Percentiles rank a stretch among this genome's conserved stretches.
These are phyloP conservation scores for Leucocoprinus birnbaumii DNA, from an alignment of 768 basidiomycete species.

Conservation along the genomic window DNA sequence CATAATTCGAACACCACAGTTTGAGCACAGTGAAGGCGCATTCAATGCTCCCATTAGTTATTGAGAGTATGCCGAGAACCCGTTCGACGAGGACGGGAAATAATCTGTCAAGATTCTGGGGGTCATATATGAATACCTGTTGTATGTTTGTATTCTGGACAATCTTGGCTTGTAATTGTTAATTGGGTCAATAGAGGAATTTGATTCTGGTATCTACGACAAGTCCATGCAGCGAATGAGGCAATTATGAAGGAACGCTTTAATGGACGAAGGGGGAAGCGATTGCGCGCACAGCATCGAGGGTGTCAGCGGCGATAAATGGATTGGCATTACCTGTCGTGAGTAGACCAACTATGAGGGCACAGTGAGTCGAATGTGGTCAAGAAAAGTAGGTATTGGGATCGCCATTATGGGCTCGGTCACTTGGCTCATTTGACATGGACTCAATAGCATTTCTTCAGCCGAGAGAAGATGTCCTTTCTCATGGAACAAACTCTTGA, in stretches of 20 bases:
- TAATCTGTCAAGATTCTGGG: slow-evolving; percentile 1
- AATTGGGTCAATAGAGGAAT: background rate
- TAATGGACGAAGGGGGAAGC: slow-evolving; percentile 38
- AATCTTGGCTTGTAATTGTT: background rate
- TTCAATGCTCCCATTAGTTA: too few species aligned
- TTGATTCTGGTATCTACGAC: background rate
- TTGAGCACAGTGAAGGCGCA: too few species aligned
- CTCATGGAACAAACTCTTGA: too few species aligned
- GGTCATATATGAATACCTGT: background rate
- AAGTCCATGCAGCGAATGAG: background rate
- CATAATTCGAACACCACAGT: too few species aligned
- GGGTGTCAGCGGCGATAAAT: slow-evolving; percentile 30
- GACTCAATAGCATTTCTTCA: too few species aligned
- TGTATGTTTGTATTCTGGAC: slow-evolving; percentile 4
- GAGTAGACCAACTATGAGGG: slow-evolving; percentile 68
- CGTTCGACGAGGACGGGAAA: slow-evolving; percentile 55
- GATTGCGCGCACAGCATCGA: slow-evolving; percentile 29
- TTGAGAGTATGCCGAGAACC: slow-evolving; percentile 74
- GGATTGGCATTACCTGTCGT: slow-evolving; percentile 68
- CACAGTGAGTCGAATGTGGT: slow-evolving; percentile 2
- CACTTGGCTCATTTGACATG: too few species aligned
- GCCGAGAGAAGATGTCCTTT: too few species aligned
- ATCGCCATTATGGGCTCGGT: too few species aligned
- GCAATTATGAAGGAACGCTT: background rate
- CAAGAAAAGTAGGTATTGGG: slow-evolving; percentile 17